These are phyloP conservation scores for Diaporthe sp. DNA, from an alignment of 2,329 filamentous ascomycete species.

Conservation along the genomic window DNA sequence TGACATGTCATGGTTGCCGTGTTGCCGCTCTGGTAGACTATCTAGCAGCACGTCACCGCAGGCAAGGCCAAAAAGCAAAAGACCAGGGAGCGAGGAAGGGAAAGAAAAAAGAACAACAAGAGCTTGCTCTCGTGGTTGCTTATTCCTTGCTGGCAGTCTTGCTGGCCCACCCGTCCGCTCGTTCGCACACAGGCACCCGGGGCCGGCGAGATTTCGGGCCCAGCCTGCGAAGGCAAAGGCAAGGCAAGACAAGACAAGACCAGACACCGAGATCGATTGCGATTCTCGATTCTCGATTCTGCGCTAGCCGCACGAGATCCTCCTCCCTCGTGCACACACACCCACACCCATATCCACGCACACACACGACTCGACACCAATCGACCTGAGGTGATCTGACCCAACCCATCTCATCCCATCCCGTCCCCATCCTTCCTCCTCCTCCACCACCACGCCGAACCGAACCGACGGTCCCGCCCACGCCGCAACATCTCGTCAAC, in stretches of 20 bases:
- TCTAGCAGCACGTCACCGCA: constrained; percentile 10
- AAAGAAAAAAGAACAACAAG: not conserved
- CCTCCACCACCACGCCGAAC: constrained; percentile 28
- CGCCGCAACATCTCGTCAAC: constrained; percentile 26
- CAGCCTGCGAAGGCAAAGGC: not conserved
- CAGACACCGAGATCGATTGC: constrained; percentile 25
- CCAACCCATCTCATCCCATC: constrained; percentile 1
- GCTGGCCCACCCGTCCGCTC: constrained; percentile 4
- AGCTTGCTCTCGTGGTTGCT: not conserved
- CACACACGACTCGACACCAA: constrained; percentile 22
- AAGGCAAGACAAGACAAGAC: constrained; percentile 1
- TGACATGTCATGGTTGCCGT: not conserved
- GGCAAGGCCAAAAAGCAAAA: not conserved
- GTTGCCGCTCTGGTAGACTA: not conserved
- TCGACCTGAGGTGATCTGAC: constrained; percentile 23
- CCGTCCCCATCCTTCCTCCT: constrained; percentile 11
- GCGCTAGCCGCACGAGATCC: constrained; percentile 30
- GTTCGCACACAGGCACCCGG: constrained; percentile 11
- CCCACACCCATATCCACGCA: constrained; percentile 8
- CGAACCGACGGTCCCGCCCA: constrained; percentile 30
- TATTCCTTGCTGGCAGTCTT: not conserved
- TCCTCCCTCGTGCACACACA: constrained; percentile 8
- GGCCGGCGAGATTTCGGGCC: constrained; percentile 2
- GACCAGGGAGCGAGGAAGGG: not conserved
- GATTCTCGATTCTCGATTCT: constrained; percentile 30